phyloP scores from a whole-genome alignment of 495 filamentous ascomycete species.

The Penicillium maclennaniae region DNA sequence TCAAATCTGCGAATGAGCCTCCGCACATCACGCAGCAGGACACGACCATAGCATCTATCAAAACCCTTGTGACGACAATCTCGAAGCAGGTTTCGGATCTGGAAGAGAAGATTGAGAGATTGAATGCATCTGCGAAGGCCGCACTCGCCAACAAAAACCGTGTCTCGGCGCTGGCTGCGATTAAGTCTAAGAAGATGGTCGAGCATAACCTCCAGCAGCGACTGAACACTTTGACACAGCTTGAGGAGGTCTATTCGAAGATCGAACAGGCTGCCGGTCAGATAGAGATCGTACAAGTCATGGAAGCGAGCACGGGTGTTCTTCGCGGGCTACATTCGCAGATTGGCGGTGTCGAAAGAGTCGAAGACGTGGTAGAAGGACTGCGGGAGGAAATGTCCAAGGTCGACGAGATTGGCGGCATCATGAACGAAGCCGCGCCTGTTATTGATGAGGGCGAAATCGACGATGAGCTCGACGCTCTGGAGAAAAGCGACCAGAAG shows the following conservation, averaged over 20 bases:
- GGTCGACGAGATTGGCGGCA: conserved; percentile 76
- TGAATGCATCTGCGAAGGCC: conserved; percentile 55
- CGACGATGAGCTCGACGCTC: conserved; percentile 77
- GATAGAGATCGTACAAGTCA: conserved; percentile 71
- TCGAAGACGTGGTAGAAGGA: conserved; percentile 69
- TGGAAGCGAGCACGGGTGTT: conserved; percentile 71
- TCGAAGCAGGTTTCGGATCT: conserved; percentile 62
- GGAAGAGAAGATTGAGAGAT: conserved; percentile 44
- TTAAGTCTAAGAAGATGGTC: conserved; percentile 78
- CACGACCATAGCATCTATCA: conserved; percentile 72
- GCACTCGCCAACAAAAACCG: conserved; percentile 68
- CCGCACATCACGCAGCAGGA: conserved; percentile 68
- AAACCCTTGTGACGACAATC: conserved; percentile 59
- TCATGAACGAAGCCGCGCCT: conserved; percentile 60
- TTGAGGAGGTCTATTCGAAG: conserved; percentile 73
- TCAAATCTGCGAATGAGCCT: conserved; percentile 51
- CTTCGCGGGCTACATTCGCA: conserved; percentile 69
- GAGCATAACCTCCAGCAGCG: conserved; percentile 67
- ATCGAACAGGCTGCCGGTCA: conserved; percentile 85
- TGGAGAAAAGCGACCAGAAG: conserved; percentile 65
- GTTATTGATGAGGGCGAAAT: conserved; percentile 78
- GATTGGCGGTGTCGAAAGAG: conserved; percentile 71
- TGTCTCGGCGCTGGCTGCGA: conserved; percentile 66
- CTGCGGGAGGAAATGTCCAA: conserved; percentile 76
- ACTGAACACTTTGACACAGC: conserved; percentile 65